Conservation (phyloP, 257 asterid genomes). For the Thymus mandschuricus region DNA sequence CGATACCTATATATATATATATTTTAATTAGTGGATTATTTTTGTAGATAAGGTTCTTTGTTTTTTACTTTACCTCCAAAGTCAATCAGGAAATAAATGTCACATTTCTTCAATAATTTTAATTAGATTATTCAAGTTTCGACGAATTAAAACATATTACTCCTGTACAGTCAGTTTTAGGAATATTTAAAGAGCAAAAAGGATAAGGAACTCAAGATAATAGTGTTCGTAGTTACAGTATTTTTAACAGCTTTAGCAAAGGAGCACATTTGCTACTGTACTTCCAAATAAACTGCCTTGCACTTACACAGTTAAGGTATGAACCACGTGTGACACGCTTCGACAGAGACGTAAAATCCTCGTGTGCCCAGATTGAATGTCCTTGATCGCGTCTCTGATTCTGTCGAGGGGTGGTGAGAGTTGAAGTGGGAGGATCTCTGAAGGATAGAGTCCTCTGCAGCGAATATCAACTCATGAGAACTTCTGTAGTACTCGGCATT, state of each 20-base stretch:
- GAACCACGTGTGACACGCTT: constrained; percentile 54
- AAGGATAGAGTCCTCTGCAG: constrained; percentile 83
- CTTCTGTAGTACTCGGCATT: background rate
- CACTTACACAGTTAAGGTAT: constrained; percentile 35
- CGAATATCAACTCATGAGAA: constrained; percentile 30
- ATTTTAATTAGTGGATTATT: no score
- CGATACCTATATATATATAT: background rate
- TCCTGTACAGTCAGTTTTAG: no score
- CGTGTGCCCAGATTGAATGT: constrained; percentile 57
- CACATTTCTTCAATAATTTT: no score
- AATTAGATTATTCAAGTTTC: background rate
- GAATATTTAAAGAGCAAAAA: no score
- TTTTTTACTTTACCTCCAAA: background rate
- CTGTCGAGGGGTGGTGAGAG: constrained; percentile 39
- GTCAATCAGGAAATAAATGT: background rate
- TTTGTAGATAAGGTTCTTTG: constrained; percentile 34
- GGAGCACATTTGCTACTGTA: constrained; percentile 31
- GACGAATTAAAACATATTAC: no score
- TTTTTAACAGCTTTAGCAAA: constrained; percentile 10
- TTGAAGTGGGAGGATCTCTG: constrained; percentile 62
- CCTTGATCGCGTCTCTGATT: constrained; percentile 49
- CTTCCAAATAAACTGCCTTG: no score
- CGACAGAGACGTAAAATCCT: constrained; percentile 68
- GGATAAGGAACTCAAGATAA: no score
- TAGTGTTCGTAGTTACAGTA: background rate